Evolutionary conservation across 768 basidiomycete genomes (phyloP).

Genomic region (Aureoboletus auriporus): DNA sequence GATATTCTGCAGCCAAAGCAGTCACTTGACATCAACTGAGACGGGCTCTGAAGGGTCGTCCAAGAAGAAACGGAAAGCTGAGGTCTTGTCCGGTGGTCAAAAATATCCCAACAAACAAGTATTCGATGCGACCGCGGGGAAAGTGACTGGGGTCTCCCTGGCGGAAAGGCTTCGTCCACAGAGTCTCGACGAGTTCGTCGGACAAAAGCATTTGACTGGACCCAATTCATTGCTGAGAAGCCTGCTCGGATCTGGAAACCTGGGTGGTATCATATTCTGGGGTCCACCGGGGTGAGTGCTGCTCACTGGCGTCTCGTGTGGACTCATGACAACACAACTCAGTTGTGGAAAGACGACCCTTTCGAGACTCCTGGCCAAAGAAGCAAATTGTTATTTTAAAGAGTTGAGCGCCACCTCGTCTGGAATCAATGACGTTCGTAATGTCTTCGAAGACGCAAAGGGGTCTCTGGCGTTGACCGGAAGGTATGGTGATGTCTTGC

Average conservation of each 20-base stretch:
- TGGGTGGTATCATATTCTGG: conserved; percentile 68
- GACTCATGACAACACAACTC: background rate
- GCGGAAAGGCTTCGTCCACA: conserved; percentile 73
- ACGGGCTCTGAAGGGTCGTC: conserved; percentile 7
- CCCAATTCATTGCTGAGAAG: conserved; percentile 53
- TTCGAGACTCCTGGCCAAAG: conserved; percentile 63
- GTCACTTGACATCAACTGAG: conserved; percentile 9
- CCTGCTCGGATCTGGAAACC: conserved; percentile 44
- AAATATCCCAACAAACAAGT: conserved; percentile 25
- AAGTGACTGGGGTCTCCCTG: conserved; percentile 43
- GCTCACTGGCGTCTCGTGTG: background rate
- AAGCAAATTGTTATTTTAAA: conserved; percentile 59
- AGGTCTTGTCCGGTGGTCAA: conserved; percentile 3
- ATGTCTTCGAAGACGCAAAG: conserved; percentile 76
- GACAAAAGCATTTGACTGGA: conserved; percentile 62
- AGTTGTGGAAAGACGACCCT: conserved; percentile 77
- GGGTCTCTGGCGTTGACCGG: conserved; percentile 59
- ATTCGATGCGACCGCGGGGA: conserved; percentile 16
- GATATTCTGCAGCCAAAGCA: conserved; percentile 33
- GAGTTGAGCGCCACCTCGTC: conserved; percentile 75
- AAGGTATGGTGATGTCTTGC: conserved; percentile 35
- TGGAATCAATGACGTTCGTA: conserved; percentile 65
- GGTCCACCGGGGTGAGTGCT: conserved; percentile 61
- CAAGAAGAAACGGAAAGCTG: conserved; percentile 29
- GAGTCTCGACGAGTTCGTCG: conserved; percentile 62